A percentile compares a stretch with the other conserved stretches of the same genome.
These are phyloP conservation scores for Myxozyma sirexii DNA, from an alignment of 805 yeast genomes.

Conservation along the genomic window DNA sequence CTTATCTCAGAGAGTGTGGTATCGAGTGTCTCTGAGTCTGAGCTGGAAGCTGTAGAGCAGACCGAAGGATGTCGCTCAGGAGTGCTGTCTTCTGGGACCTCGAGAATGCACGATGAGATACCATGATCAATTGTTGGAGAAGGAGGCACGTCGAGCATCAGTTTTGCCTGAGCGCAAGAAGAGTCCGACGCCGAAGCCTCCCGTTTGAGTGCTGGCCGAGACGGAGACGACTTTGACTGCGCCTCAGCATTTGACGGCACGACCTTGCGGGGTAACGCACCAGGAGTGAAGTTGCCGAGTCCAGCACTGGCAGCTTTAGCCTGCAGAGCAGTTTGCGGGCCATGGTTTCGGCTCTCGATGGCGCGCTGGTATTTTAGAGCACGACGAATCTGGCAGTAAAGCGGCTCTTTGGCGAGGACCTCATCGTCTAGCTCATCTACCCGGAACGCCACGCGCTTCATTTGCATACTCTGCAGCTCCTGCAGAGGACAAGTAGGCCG, in stretches of 20 bases:
- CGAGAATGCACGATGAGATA: neutral
- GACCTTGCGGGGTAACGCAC: slow-evolving; percentile 1
- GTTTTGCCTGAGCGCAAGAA: slow-evolving; percentile 1
- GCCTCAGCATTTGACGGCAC: neutral
- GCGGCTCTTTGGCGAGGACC: slow-evolving; percentile 24
- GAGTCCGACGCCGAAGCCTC: neutral
- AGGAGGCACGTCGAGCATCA: slow-evolving; percentile 7
- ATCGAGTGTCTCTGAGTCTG: neutral
- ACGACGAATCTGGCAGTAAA: slow-evolving; percentile 27
- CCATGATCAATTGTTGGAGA: neutral
- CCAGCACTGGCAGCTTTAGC: slow-evolving; percentile 4
- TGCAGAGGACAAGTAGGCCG: slow-evolving; percentile 26
- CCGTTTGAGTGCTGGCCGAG: neutral
- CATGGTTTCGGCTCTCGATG: slow-evolving; percentile 1
- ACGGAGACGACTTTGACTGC: neutral
- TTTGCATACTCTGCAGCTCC: slow-evolving; percentile 14
- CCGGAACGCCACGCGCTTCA: slow-evolving; percentile 30
- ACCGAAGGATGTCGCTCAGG: neutral
- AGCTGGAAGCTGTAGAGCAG: neutral
- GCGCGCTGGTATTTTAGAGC: slow-evolving; percentile 21
- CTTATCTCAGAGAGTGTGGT: neutral
- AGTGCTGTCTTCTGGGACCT: neutral
- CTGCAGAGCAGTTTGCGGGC: neutral
- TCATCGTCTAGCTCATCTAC: slow-evolving; percentile 34
- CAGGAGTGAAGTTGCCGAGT: slow-evolving; percentile 1